A percentile compares a stretch with the other conserved stretches of the same genome.
phyloP scores from a whole-genome alignment of 2,329 filamentous ascomycete genomes.

The Fusarium lyarnte region DNA sequence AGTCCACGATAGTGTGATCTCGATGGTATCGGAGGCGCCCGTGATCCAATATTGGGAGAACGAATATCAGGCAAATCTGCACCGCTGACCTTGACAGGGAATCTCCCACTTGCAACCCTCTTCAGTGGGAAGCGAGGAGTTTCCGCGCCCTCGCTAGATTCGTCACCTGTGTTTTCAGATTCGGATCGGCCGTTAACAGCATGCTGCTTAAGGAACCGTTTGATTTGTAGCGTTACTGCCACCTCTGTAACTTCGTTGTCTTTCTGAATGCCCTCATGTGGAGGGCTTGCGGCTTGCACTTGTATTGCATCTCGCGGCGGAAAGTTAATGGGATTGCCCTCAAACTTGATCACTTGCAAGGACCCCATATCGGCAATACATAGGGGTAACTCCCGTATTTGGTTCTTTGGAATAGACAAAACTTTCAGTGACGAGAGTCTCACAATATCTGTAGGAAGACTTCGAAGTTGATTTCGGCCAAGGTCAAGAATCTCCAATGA shows the following conservation, averaged over 20 bases:
- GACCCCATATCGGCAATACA: slow-evolving; percentile 91
- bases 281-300: slow-evolving; percentile 63
- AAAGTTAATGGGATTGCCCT: slow-evolving; percentile 86
- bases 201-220: slow-evolving; percentile 67
- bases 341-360: slow-evolving; percentile 87
- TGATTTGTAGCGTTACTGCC: slow-evolving; percentile 68
- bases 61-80: slow-evolving; percentile 73
- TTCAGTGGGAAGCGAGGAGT: slow-evolving; percentile 77
- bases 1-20: slow-evolving; percentile 80
- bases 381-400: slow-evolving; percentile 83
- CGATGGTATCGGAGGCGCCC: slow-evolving; percentile 80
- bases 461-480: slow-evolving; percentile 83
- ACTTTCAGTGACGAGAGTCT: slow-evolving; percentile 89
- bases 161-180: slow-evolving; percentile 66
- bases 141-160: slow-evolving; percentile 78
- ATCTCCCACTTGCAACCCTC: slow-evolving; percentile 70
- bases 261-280: slow-evolving; percentile 61
- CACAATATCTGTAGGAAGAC: slow-evolving; percentile 80
- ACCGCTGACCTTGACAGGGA: slow-evolving; percentile 77
- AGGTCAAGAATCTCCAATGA: slow-evolving; percentile 93
- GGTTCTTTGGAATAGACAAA: slow-evolving; percentile 86
- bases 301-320: slow-evolving; percentile 77
- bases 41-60: slow-evolving; percentile 69
- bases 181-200: slow-evolving; percentile 63
- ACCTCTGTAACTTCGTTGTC: slow-evolving; percentile 73